Base-by-base conservation (phyloP, 805 yeast genomes). In the Ogataea pini region DNA sequence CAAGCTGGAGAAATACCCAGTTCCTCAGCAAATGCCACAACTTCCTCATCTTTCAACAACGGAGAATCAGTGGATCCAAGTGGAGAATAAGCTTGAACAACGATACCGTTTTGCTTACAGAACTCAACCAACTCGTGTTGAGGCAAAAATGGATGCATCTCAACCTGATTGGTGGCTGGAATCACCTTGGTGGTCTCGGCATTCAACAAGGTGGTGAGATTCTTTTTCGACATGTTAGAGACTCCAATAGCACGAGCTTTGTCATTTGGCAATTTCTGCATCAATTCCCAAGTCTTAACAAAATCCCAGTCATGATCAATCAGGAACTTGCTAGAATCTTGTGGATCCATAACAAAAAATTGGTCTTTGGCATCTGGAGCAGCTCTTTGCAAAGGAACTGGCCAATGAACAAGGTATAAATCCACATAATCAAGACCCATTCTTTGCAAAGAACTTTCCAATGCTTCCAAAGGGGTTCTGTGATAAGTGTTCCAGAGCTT, bases 241-340 rank as follows among this genome's bases (percentile, higher is more conserved):
- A 75, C 77, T 18, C 79, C 80, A 57, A 75, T 68, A n/a, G 76
- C 61, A 45, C 63, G 69, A 25, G 69, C 61, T 51, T 67, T 65
- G 14, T 72, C 74, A 24, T 74, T 72, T 31, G 63, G 71, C 37
- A 85, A 85, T 64, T 87, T 90, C 47, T 86, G 89, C 50, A 85
- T 72, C 50, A 82, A 80, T 59, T 82, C 79, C 55, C 77, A 78
- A 12, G 91, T 90, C 37, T 82, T 78, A 12, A 90, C 65, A 49
- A 56, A 94, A 60, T 88, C 92, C 58, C 59, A 58, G 32, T 57
- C 49, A 13, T 45, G 44, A 20, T 50, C 60, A 28, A 42, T 48
- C 17, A 88, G 44, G 13, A 68, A 61, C 36, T 54, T 57, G 25
- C 49, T 41, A 10, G 71, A 20, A 48, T 44, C 45, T 59, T 52